Evolutionary conservation across 495 filamentous ascomycete species (phyloP).

Genomic region (Ascobolus immersus): DNA sequence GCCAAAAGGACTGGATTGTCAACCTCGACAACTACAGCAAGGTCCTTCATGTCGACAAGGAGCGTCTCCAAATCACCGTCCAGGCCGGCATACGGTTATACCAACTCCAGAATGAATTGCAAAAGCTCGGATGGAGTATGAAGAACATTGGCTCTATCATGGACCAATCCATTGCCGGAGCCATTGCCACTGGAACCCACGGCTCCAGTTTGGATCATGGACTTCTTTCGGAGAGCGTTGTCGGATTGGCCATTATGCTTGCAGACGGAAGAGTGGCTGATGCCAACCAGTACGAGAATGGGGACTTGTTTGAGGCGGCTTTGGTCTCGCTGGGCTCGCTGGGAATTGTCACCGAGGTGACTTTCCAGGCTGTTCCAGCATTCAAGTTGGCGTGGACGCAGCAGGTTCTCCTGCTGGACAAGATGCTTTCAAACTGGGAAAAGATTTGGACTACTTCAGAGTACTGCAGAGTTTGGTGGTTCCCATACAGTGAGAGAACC

Average conservation of each 20-base stretch:
- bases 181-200: constrained; percentile 79
- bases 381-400: constrained; percentile 74
- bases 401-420: constrained; percentile 37
- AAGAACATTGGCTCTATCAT: constrained; percentile 85
- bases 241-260: constrained; percentile 50
- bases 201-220: constrained; percentile 69
- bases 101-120: constrained; percentile 40
- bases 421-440: constrained; percentile 49
- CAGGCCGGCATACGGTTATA: constrained; percentile 64
- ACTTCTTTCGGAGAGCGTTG: constrained; percentile 49
- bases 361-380: constrained; percentile 45
- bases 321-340: constrained; percentile 69
- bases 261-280: constrained; percentile 50
- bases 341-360: constrained; percentile 73
- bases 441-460: constrained; percentile 62
- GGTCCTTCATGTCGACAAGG: constrained; percentile 36
- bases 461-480: constrained; percentile 91
- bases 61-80: constrained; percentile 40
- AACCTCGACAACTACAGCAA: constrained; percentile 66
- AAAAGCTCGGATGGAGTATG: constrained; percentile 49
- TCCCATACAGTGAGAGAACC: constrained; percentile 64
- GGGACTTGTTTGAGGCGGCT: constrained; percentile 65
- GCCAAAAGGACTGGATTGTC: constrained; percentile 55
- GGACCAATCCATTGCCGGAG: constrained; percentile 76
- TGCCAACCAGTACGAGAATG: constrained; percentile 46